phyloP scores from a whole-genome alignment of 2,329 filamentous ascomycete species.

The Alternaria longipes region DNA sequence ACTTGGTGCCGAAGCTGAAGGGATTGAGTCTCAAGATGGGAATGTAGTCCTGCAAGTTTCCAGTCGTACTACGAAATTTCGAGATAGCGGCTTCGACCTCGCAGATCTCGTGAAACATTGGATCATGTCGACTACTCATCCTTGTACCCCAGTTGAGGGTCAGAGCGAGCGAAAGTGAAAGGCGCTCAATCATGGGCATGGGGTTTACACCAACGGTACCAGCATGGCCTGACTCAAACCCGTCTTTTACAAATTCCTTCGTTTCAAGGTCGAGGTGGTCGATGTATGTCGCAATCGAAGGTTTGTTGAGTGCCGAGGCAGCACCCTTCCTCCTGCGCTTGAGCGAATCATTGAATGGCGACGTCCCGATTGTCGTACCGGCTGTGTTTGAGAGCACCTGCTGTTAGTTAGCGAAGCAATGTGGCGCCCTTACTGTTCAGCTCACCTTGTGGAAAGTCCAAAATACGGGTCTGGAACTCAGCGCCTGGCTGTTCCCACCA shows the following conservation, averaged over 20 bases:
- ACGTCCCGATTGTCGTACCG: conserved; percentile 74
- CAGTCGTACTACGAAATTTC: conserved; percentile 67
- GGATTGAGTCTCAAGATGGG: conserved; percentile 68
- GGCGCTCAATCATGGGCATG: conserved; percentile 73
- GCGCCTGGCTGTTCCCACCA: conserved; percentile 53
- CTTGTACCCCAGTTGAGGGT: conserved; percentile 74
- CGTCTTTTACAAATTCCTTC: conserved; percentile 69
- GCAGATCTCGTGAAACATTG: conserved; percentile 69
- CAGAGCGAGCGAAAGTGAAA: conserved; percentile 68
- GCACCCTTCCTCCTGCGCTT: conserved; percentile 72
- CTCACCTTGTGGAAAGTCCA: conserved; percentile 58
- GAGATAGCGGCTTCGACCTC: conserved; percentile 70
- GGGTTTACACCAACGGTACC: conserved; percentile 67
- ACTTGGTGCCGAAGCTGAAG: conserved; percentile 66
- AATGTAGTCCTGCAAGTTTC: conserved; percentile 70
- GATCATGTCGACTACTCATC: conserved; percentile 66
- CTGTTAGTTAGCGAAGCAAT: conserved; percentile 6
- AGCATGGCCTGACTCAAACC: conserved; percentile 65
- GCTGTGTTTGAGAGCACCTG: conserved; percentile 71
- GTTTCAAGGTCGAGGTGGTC: conserved; percentile 70
- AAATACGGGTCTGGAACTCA: conserved; percentile 55
- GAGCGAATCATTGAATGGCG: conserved; percentile 71
- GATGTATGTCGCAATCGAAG: conserved; percentile 70
- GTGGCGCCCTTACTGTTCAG: neutral
- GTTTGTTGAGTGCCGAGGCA: conserved; percentile 71